Evolutionary conservation across 2,329 filamentous ascomycete species (phyloP), one percentile per base, ranked within the genome.

Genomic region (Sphaerulina vaccinii): DNA sequence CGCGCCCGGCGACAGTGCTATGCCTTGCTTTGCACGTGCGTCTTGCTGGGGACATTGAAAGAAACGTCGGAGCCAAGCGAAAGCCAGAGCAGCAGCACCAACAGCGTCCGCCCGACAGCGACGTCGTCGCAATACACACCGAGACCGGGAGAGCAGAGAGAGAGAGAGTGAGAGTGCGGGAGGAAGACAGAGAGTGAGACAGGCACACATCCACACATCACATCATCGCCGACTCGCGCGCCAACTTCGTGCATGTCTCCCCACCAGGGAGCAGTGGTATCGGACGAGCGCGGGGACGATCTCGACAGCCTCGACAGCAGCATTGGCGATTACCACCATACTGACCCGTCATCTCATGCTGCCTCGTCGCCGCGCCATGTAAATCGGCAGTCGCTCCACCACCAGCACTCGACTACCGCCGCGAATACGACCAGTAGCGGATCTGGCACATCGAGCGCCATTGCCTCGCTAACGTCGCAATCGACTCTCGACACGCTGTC

Each of bases 381-480:
- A 35, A 24, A 44, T 21, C 27, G 27, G 42, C 35, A 27, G 33
- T 29, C 24, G 23, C 44, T 33, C 16, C 27, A n/a, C 24, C 29
- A 51, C 62, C 59, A 57, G 67, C 56, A 61, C 27, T 8, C 27
- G 9, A 29, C 27, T 8, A 10, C 27, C 27, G 27, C 27, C 27
- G 27, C 27, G 9, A 42, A 19, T 27, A n/a, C 37, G 27, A 49
- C 62, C 60, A 57, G 67, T 56, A 61, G 56, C 61, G 59, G 62
- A 40, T 72, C 69, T 36, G 68, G 62, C 43, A 63, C 68, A 51
- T 72, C 68, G 36, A 71, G 69, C 45, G 65, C 70, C 44, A 65
- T 79, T 57, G 72, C 76, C 46, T 72, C 71, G 42, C 66, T 72
- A 57, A 72, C 70, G 41, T 71, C 73, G 48, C 68, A 70, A 38